Evolutionary conservation across 208 protist species (phyloP).

Genomic region (Wallacemonas sp.): DNA sequence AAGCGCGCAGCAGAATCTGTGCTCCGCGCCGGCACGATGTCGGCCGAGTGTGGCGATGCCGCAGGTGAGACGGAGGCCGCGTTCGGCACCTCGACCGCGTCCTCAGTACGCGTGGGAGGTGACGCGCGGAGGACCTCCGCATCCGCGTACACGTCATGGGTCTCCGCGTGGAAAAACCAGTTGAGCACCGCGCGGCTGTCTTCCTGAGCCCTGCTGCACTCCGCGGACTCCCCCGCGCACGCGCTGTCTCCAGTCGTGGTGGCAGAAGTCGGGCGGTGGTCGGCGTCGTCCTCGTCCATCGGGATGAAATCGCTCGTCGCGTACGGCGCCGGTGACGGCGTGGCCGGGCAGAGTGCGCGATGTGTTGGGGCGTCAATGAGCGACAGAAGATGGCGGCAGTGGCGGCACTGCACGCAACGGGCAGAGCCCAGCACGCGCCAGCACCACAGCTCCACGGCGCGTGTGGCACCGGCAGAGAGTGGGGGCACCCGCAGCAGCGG

Average conservation of each 20-base stretch:
- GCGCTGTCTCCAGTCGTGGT: too few species aligned
- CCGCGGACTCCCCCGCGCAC: not conserved
- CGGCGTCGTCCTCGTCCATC: slow-evolving; percentile 22
- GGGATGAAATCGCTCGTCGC: not conserved
- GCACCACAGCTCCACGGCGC: slow-evolving; percentile 61
- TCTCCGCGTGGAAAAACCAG: not conserved
- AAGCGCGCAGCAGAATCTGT: too few species aligned
- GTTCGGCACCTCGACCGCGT: not conserved
- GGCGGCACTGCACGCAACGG: slow-evolving; percentile 43
- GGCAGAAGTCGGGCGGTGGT: too few species aligned
- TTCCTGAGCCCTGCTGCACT: not conserved
- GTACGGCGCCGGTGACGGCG: not conserved
- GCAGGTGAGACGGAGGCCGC: not conserved
- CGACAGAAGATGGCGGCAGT: slow-evolving; percentile 44
- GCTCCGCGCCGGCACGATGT: too few species aligned
- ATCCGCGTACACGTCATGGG: not conserved
- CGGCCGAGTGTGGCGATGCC: not conserved
- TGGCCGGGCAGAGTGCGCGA: not conserved
- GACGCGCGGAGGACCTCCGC: not conserved
- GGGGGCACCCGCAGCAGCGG: slow-evolving; percentile 10
- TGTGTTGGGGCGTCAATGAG: slow-evolving; percentile 48
- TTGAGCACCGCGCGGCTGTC: not conserved
- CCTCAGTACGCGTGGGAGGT: too few species aligned
- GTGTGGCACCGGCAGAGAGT: slow-evolving; percentile 13
- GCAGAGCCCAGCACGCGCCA: slow-evolving; percentile 65